Base-by-base conservation (phyloP, 139 green algal species). In the Pseudopediastrum boryanum region DNA sequence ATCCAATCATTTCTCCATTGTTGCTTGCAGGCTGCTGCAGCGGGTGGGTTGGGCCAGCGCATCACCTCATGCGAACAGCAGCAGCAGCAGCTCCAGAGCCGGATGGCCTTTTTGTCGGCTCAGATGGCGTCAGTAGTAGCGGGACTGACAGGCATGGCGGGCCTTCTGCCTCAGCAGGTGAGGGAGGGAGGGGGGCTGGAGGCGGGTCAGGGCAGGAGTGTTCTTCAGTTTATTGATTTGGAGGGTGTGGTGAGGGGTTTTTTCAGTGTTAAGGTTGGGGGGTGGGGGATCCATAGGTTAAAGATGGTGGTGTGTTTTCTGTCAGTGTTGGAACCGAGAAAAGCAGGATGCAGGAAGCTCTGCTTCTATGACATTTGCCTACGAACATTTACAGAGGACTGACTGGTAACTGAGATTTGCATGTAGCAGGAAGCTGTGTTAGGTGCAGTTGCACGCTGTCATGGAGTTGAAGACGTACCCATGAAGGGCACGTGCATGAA, bases 31-130 rank as follows among this genome's bases (percentile, higher is more conserved):
- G 69, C 23, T 44, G 54, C 71, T 62, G 71, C 68, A 16, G 4
- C 82, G 2, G 58, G 56, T 23, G 74, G 81, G n/a, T 33, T 36
- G 3, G 27, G 79, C 48, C 58, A 70, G 16, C 73, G 75, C 41
- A 21, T 63, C 41, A 41, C 52, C n/a, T 35, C 58, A 4, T 33
- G 70, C 38, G 63, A 41, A 4, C 44, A 48, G 1, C 81, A 85
- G 74, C 59, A 48, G 67, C 38, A 31, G 29, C 51, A 85, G 68
- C 74, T 85, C 27, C 67, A 85, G 23, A 48, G 50, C 50, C 81
- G 74, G 27, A 58, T 82, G 36, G 59, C n/a, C 23, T 48, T 23
- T 19, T 33, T 82, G 4, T 64, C 62, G 2, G 52, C n/a, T 9
- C 62, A 74, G 35, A 65, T 78, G 71, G 56, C 43, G 25, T 69